A percentile compares a stretch with the other conserved stretches of the same genome.
phyloP scores from a whole-genome alignment of 2,329 filamentous ascomycete genomes.

The Botryotinia calthae region DNA sequence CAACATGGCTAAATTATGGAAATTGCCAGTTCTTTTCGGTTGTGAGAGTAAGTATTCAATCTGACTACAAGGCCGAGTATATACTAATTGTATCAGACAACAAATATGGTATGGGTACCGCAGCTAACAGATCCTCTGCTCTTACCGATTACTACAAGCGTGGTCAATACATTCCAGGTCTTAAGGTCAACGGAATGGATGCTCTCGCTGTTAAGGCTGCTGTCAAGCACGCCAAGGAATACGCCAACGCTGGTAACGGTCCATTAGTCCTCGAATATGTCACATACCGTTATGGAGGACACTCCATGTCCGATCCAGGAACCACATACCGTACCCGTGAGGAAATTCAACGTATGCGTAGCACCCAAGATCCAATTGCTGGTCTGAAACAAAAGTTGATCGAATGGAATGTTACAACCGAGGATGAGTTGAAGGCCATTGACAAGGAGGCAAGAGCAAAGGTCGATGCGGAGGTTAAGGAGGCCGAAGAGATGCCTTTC shows the following conservation, averaged over 20 bases:
- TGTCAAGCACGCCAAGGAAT: conserved; percentile 90
- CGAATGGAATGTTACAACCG: conserved; percentile 86
- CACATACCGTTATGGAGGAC: conserved; percentile 97
- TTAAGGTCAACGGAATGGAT: conserved; percentile 99
- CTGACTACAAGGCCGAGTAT: background rate
- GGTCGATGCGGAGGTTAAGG: conserved; percentile 86
- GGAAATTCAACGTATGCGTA: conserved; percentile 99
- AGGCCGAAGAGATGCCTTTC: conserved; percentile 80
- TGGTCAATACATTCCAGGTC: conserved; percentile 97
- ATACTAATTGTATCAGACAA: conserved; percentile 64
- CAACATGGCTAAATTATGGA: conserved; percentile 99
- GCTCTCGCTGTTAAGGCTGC: conserved; percentile 96
- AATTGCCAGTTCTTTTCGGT: conserved; percentile 89
- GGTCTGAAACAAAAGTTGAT: conserved; percentile 97
- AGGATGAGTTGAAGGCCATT: conserved; percentile 93
- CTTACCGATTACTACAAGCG: conserved; percentile 99
- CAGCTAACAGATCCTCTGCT: conserved; percentile 88
- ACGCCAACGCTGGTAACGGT: conserved; percentile 77
- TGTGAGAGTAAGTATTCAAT: conserved; percentile 79
- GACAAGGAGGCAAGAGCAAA: conserved; percentile 88
- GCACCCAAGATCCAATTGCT: conserved; percentile 96
- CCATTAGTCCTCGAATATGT: conserved; percentile 98
- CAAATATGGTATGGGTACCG: conserved; percentile 99
- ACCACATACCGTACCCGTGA: conserved; percentile 99
- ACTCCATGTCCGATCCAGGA: conserved; percentile 99